phyloP scores from a whole-genome alignment of 257 asterid species.

The Capsicum baccatum region DNA sequence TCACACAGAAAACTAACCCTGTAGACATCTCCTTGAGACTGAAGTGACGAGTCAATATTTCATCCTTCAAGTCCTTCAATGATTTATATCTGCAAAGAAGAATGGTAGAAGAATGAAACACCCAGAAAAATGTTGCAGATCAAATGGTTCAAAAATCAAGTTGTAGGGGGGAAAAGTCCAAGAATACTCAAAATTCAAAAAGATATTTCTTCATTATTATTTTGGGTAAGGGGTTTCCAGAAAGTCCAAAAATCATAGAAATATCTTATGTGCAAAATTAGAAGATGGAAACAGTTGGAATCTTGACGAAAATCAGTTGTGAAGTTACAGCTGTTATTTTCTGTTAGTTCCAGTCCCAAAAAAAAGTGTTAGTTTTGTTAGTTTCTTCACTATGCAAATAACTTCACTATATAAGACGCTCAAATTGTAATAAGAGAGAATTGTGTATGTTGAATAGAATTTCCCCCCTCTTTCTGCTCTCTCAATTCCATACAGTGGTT shows the following conservation, averaged over 20 bases:
- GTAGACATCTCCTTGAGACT: slow-evolving; percentile 73
- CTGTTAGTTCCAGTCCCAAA: no score
- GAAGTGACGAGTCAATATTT: slow-evolving; percentile 57
- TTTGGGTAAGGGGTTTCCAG: background rate
- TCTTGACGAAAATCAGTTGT: background rate
- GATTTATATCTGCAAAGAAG: slow-evolving; percentile 67
- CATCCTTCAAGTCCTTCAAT: slow-evolving; percentile 81
- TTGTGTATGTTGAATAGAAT: background rate
- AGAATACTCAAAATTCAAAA: background rate
- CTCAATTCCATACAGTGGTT: background rate
- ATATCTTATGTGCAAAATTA: background rate
- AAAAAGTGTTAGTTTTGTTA: background rate
- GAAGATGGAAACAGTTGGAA: slow-evolving; percentile 15
- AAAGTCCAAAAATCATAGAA: background rate
- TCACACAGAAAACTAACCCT: slow-evolving; percentile 59
- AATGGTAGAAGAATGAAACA: background rate
- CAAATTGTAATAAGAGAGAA: background rate
- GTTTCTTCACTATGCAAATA: background rate
- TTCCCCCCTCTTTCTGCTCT: background rate
- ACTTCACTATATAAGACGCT: background rate
- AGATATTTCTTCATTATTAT: background rate
- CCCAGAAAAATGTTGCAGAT: background rate
- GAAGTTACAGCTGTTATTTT: background rate
- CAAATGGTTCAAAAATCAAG: background rate
- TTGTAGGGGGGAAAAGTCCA: background rate